Evolutionary conservation across 306 rosid species (phyloP), one percentile per base, ranked within the genome.

Genomic region (Rosa chinensis): DNA sequence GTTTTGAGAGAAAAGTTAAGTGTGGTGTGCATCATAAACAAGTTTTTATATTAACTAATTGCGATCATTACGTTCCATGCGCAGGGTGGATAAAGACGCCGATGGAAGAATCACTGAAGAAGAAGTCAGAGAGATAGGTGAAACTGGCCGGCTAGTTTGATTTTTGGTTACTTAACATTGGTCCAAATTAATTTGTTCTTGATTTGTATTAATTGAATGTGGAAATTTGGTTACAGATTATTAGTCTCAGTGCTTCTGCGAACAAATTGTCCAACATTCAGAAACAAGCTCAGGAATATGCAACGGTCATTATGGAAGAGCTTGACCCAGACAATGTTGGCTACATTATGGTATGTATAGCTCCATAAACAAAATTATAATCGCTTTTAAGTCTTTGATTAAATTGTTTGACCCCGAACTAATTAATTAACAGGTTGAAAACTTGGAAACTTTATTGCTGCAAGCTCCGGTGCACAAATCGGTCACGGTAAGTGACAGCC

Each of bases 291-390:
- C 72, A 80, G 66, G 92, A 89, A 43, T 89, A 86, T 77, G 85
- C 92, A 5, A 90, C 90, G 7, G 40, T 89, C 75, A 89, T 89
- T 55, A 86, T 89, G 92, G 92, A 89, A 85, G 92, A 89, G 69
- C 79, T 89, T 42, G 92, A 89, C 84, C 89, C 92, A 4, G 87
- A 85, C 10, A 84, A 79, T 42, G 80, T 44, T 18, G 92, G 92
- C 4, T 89, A 84, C 76, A 89, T 89, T 77, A 86, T 89, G 92
- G 89, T 88, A 45, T 5, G 61, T 10, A 16, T 66, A 66, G 44
- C 72, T 39, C 32, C 49, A 42, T 20, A 4, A 39, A n/a, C 20
- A 40, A 4, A 42, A 5, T 43, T 37, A 39, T 7, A 6, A 3
- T 14, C 3, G 9, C 1, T 7, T 25, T 17, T 4, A 8, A 66